Evolutionary conservation across 148 eudicot genomes (phyloP).

Genomic region (Silene latifolia): DNA sequence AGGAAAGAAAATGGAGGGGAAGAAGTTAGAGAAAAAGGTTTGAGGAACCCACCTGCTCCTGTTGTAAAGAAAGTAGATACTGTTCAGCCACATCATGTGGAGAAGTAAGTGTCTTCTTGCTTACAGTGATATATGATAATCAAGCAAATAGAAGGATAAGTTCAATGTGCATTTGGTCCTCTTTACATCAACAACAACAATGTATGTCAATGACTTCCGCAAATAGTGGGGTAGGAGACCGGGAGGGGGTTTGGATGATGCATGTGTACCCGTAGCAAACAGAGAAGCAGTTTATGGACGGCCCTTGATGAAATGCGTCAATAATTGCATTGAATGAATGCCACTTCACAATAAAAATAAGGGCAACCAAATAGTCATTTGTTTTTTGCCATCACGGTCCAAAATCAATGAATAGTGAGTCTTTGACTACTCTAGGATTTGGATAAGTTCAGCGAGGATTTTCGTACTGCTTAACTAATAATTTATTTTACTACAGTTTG

Average conservation of each 20-base stretch:
- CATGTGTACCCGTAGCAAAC: neutral
- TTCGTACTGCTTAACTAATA: neutral
- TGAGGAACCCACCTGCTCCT: conserved; percentile 23
- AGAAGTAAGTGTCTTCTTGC: conserved; percentile 35
- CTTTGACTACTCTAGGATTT: neutral
- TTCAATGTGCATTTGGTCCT: neutral
- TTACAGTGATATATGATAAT: neutral
- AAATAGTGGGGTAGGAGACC: neutral
- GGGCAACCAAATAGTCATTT: neutral
- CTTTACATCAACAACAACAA: neutral
- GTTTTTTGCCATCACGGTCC: neutral
- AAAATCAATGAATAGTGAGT: too few species aligned
- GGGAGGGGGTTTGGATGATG: neutral
- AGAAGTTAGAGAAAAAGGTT: conserved; percentile 30
- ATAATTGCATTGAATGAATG: neutral
- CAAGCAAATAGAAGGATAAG: neutral
- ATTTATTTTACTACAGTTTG: neutral
- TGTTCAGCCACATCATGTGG: conserved; percentile 9
- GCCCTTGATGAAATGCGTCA: too few species aligned
- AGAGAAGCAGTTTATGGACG: too few species aligned
- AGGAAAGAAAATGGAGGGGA: conserved; percentile 52
- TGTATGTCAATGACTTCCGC: neutral
- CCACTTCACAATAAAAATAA: neutral
- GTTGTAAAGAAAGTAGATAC: conserved; percentile 28
- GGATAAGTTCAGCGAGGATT: neutral